These are phyloP conservation scores for Rhodotorula paludigena DNA, from an alignment of 768 basidiomycete genomes.

Conservation along the genomic window DNA sequence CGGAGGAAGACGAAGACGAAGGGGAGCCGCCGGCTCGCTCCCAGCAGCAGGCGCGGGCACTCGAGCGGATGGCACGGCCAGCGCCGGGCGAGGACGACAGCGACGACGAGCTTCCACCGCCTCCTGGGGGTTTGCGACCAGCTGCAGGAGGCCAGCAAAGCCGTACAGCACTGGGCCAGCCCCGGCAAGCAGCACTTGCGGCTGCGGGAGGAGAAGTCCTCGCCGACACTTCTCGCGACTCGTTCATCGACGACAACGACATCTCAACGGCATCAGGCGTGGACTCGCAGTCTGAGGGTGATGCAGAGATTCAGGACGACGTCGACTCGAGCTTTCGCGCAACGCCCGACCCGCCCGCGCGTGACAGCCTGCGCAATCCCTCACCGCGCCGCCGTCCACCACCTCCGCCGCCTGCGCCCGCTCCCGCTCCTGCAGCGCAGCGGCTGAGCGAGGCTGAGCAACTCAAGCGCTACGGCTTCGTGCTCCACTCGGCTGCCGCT, in stretches of 20 bases:
- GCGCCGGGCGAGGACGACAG: background rate
- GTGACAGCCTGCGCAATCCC: no score
- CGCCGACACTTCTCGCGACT: background rate
- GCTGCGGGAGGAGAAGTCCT: background rate
- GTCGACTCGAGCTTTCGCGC: background rate
- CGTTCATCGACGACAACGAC: background rate
- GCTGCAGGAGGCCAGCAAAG: no score
- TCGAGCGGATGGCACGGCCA: no score
- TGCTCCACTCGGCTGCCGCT: background rate
- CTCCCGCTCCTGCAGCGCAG: background rate
- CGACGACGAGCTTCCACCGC: no score
- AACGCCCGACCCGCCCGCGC: background rate
- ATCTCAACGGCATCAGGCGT: no score
- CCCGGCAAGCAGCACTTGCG: no score
- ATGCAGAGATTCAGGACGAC: slow-evolving; percentile 1
- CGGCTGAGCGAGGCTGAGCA: background rate
- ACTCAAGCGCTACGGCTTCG: slow-evolving; percentile 9
- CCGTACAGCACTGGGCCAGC: no score
- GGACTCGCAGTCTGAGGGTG: no score
- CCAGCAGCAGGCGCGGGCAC: no score
- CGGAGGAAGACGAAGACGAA: background rate
- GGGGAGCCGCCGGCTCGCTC: background rate
- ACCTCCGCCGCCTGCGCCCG: no score
- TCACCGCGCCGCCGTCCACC: background rate
- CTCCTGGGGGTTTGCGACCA: no score